phyloP scores from a whole-genome alignment of 345 rosid genomes.

The Syzygium aromaticum region DNA sequence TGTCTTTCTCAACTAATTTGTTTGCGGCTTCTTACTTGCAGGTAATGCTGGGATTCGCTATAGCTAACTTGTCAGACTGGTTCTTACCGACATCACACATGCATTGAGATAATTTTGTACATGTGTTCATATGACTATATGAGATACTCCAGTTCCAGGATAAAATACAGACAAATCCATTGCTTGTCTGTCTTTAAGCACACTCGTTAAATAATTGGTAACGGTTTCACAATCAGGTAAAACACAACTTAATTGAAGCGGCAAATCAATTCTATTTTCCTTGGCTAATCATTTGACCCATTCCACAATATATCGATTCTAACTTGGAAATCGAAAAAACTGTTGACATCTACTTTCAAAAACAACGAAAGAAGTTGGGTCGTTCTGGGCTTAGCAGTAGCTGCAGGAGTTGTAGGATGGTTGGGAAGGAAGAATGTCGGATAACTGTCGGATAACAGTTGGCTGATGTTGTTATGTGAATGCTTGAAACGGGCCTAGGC shows the following conservation, averaged over 20 bases:
- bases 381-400: neutral
- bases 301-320: neutral
- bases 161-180: neutral
- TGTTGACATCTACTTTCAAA: neutral
- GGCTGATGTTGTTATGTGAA: neutral
- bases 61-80: slow-evolving; percentile 25
- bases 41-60: slow-evolving; percentile 27
- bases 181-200: neutral
- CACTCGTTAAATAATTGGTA: neutral
- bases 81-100: neutral
- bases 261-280: neutral
- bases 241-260: neutral
- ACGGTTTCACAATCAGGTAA: neutral
- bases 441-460: neutral
- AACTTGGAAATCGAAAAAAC: neutral
- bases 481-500: neutral
- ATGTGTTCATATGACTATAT: neutral
- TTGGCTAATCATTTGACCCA: neutral
- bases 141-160: neutral
- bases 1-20: neutral
- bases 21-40: neutral
- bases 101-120: neutral
- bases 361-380: neutral
- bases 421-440: neutral
- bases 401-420: neutral